A percentile compares a stretch with the other conserved stretches of the same genome.
phyloP scores from a whole-genome alignment of 768 basidiomycete species.

The Macrolepiota fuliginosa region DNA sequence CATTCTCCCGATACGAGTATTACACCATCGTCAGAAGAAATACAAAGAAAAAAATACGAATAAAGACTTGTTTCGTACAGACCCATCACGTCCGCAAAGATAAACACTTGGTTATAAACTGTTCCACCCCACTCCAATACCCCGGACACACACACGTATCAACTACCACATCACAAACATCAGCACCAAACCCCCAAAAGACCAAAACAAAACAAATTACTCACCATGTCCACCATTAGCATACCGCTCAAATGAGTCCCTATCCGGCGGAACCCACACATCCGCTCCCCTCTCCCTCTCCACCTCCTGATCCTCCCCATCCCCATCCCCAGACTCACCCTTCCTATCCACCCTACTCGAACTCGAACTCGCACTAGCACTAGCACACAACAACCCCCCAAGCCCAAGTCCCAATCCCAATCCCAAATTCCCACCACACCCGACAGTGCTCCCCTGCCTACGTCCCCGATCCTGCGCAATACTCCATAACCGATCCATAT shows the following conservation, averaged over 20 bases:
- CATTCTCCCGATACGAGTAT: too few species aligned
- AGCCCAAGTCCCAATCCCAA: neutral
- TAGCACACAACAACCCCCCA: neutral
- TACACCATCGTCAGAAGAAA: too few species aligned
- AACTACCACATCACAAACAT: neutral
- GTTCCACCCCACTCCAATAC: constrained; percentile 1
- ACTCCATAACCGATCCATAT: constrained; percentile 14
- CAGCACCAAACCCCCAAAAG: neutral
- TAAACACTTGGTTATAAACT: neutral
- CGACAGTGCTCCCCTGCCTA: neutral
- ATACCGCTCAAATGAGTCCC: constrained; percentile 9
- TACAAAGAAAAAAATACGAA: too few species aligned
- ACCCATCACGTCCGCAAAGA: neutral
- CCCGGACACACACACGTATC: neutral
- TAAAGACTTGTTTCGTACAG: too few species aligned
- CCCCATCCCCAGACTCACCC: neutral
- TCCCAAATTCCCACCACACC: neutral
- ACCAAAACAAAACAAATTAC: neutral
- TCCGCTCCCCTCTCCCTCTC: neutral
- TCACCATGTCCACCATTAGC: constrained; percentile 11
- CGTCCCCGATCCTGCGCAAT: constrained; percentile 1
- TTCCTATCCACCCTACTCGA: neutral
- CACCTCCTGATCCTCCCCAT: too few species aligned
- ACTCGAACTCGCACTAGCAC: neutral
- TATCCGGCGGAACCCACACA: neutral